Evolutionary conservation across 768 basidiomycete species (phyloP), one percentile per base, ranked within the genome.

Genomic region (Serendipita sp.): DNA sequence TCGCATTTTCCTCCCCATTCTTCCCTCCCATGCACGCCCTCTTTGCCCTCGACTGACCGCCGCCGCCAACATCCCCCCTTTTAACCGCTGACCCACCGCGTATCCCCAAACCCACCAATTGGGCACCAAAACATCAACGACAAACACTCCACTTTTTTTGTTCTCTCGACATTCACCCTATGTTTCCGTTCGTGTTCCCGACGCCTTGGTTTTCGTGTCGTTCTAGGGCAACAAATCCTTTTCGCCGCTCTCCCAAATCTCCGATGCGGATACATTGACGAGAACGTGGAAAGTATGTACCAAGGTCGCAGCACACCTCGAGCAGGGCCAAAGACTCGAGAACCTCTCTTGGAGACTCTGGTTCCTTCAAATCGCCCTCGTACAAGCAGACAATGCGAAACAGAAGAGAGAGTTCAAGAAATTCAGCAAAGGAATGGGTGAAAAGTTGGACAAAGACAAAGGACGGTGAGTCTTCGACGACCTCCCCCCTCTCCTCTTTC

Each of bases 251-350:
- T 87, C 86, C 73, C 89, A 90, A 76, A 81, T 92, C 74, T 76
- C 81, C 75, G 90, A 92, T 76, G 78, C 81, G 61, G 90, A 92
- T 72, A 80, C 88, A 63, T 76, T 92, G 72, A 88, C 90, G 60
- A 88, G 84, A 78, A 92, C 90, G 68, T 92, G 90, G 90, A 90
- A 91, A 81, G 90, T 87, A 72, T 90, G 89, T 75, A 89, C 89
- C 22, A 90, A 90, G 77, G 90, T 92, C 65, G 89, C 88, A 61
- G 82, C 86, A 72, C 90, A 82, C 76, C 87, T 92, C 71, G 90
- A 92, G 75, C 88, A 91, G 72, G 90, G 90, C 51, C 87, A 89
- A 71, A 79, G 90, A 62, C 87, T 92, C 70, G 90, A 91, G 80
- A 92, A 92, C 79, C 75, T 92, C 74, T 86, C 84, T 68, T 92